These are phyloP conservation scores for Arabidopsis thaliana DNA, from an alignment of 345 rosid species.

Conservation along the genomic window TAIR10.1 NC_003074.8:10257501-10258000, in stretches of 20 bases:
- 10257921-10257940: slow-evolving; percentile 43
- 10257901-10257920: slow-evolving; percentile 43
- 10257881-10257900: slow-evolving; percentile 30
- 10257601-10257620: slow-evolving; percentile 38
- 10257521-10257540: neutral
- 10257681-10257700: slow-evolving; percentile 48
- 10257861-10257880: slow-evolving; percentile 38
- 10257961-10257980: slow-evolving; percentile 10
- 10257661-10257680: slow-evolving; percentile 48
- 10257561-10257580: slow-evolving; percentile 48
- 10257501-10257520: slow-evolving; percentile 39
- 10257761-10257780: slow-evolving; percentile 32
- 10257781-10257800: slow-evolving; percentile 43
- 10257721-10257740: slow-evolving; percentile 23
- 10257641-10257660: slow-evolving; percentile 26
- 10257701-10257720: slow-evolving; percentile 30
- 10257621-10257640: slow-evolving; percentile 25
- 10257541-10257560: slow-evolving; percentile 30
- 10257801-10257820: slow-evolving; percentile 48
- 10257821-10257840: slow-evolving; percentile 47
- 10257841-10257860: slow-evolving; percentile 43
- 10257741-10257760: slow-evolving; percentile 42
- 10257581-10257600: slow-evolving; percentile 44
- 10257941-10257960: slow-evolving; percentile 37
- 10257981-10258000: slow-evolving; percentile 43